Evolutionary conservation across 148 eudicot genomes (phyloP).

Genomic region (Drosera capensis): DNA sequence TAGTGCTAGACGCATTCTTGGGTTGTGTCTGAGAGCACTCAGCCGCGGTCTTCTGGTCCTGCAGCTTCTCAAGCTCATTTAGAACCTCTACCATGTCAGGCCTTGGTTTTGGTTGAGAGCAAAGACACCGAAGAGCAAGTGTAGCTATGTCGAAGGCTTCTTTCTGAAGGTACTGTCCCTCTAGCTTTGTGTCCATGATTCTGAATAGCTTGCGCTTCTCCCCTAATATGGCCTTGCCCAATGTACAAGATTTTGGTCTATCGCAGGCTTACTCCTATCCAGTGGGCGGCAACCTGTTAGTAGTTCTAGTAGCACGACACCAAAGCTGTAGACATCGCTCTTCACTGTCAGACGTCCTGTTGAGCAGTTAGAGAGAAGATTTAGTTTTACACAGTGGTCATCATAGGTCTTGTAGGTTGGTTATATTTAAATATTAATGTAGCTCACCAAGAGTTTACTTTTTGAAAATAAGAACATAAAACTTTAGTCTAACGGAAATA

Average conservation of each 20-base stretch:
- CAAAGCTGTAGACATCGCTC: constrained; percentile 75
- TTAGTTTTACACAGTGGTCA: background rate
- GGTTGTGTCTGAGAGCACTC: constrained; percentile 15
- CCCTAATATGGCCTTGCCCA: constrained; percentile 72
- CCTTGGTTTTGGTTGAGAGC: constrained; percentile 38
- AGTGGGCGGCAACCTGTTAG: constrained; percentile 65
- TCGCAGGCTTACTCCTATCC: constrained; percentile 39
- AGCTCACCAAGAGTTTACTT: too few relatives aligned
- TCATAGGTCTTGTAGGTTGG: background rate
- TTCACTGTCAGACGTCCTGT: constrained; percentile 61
- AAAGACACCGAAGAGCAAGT: constrained; percentile 41
- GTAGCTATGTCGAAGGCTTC: constrained; percentile 52
- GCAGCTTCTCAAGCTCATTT: constrained; percentile 56
- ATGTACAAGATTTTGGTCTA: constrained; percentile 59
- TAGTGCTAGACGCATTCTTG: constrained; percentile 21
- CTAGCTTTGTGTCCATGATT: constrained; percentile 69
- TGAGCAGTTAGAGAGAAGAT: background rate
- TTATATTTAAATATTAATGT: background rate
- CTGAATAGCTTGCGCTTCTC: constrained; percentile 56
- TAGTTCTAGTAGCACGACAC: constrained; percentile 62
- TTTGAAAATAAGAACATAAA: too few relatives aligned
- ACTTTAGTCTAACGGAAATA: too few relatives aligned
- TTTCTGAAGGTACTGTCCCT: constrained; percentile 76
- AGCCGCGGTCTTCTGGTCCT: constrained; percentile 24
- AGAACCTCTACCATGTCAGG: constrained; percentile 66